These are phyloP conservation scores for Sarocladium kiliense DNA, from an alignment of 2,329 filamentous ascomycete species.

Conservation along the genomic window DNA sequence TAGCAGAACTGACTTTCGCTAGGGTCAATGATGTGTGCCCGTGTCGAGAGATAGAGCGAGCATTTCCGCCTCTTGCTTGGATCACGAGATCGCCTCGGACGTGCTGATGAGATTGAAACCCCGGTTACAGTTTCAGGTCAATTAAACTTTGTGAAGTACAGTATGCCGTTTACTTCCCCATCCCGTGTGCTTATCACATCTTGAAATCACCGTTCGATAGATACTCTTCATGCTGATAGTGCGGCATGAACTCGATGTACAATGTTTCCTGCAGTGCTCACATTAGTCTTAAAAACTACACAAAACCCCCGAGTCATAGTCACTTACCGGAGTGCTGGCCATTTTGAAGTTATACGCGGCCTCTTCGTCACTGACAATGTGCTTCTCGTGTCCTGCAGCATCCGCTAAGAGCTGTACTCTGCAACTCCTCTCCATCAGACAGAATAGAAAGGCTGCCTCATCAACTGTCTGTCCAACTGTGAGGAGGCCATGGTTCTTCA, in stretches of 20 bases:
- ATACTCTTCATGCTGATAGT: constrained; percentile 7
- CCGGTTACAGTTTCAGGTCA: too few species aligned
- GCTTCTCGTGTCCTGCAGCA: constrained; percentile 25
- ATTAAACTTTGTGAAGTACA: too few species aligned
- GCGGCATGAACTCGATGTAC: constrained; percentile 6
- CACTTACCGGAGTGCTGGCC: constrained; percentile 15
- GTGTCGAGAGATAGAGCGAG: too few species aligned
- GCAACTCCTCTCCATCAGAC: constrained; percentile 61
- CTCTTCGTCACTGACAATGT: constrained; percentile 35
- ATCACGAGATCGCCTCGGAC: too few species aligned
- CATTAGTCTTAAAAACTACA: constrained; percentile 12
- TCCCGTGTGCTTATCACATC: neutral
- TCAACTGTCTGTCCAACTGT: constrained; percentile 67
- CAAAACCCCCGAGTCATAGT: constrained; percentile 4
- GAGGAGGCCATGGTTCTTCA: constrained; percentile 66
- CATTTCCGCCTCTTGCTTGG: too few species aligned
- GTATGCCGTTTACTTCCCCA: too few species aligned
- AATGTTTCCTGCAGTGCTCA: neutral
- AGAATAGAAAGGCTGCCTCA: constrained; percentile 67
- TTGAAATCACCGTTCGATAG: constrained; percentile 6
- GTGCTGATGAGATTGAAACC: too few species aligned
- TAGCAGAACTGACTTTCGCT: too few species aligned
- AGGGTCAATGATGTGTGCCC: too few species aligned
- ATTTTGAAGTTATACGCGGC: constrained; percentile 29
- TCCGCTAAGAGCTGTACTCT: constrained; percentile 30